Evolutionary conservation across 305 asterid genomes (phyloP).

Genomic region (Fraxinus greggii): DNA sequence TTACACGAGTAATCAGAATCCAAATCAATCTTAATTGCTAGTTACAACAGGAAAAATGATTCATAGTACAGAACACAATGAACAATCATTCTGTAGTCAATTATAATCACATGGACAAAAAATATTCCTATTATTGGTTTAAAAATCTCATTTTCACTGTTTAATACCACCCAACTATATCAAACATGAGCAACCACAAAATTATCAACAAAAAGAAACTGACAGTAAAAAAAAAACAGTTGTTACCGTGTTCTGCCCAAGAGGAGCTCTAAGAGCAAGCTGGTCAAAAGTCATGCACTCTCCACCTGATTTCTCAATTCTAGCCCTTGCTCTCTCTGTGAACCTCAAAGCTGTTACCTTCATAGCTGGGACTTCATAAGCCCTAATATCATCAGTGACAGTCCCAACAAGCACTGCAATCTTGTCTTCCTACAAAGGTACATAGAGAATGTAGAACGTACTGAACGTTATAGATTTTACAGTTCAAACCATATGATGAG

Average conservation of each 20-base stretch:
- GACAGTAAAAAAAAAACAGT: background rate
- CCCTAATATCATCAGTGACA: conserved; percentile 73
- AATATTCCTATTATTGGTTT: background rate
- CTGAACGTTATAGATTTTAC: background rate
- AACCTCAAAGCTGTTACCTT: conserved; percentile 78
- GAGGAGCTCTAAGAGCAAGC: conserved; percentile 95
- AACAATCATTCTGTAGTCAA: background rate
- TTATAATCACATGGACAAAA: background rate
- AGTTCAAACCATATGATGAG: background rate
- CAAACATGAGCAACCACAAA: background rate
- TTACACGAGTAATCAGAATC: background rate
- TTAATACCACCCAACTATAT: background rate
- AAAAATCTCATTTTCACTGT: background rate
- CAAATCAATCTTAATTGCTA: background rate
- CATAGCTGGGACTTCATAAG: conserved; percentile 60
- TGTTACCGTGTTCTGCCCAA: conserved; percentile 86
- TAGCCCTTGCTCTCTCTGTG: conserved; percentile 89
- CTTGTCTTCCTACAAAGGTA: conserved; percentile 56
- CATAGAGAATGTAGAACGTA: background rate
- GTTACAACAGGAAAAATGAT: background rate
- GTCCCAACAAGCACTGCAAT: conserved; percentile 82
- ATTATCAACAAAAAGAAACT: background rate
- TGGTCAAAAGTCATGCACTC: conserved; percentile 32
- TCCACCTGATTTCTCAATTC: conserved; percentile 94
- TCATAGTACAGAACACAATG: background rate